phyloP scores from a whole-genome alignment of 2,329 filamentous ascomycete species.

The Fusarium continuum region DNA sequence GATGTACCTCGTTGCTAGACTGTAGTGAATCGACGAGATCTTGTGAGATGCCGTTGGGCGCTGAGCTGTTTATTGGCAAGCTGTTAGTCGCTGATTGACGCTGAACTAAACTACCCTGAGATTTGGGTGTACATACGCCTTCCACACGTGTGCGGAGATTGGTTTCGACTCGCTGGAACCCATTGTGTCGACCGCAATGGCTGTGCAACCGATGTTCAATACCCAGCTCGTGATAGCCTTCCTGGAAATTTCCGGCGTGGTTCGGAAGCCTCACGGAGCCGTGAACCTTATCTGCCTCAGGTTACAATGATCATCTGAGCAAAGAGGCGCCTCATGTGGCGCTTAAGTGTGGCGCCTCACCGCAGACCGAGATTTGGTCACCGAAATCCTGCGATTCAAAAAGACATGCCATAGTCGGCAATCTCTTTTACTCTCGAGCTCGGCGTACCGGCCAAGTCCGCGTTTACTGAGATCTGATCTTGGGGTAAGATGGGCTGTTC shows the following conservation, averaged over 20 bases:
- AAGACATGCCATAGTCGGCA: constrained; percentile 19
- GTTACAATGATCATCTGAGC: constrained; percentile 15
- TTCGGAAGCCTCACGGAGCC: constrained; percentile 47
- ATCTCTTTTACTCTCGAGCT: neutral
- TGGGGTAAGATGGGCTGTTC: constrained; percentile 19
- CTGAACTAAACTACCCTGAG: neutral
- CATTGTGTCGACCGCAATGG: constrained; percentile 59
- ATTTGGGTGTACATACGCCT: constrained; percentile 57
- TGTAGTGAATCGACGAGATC: constrained; percentile 85
- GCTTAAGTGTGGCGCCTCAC: constrained; percentile 20
- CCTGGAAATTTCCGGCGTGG: constrained; percentile 49
- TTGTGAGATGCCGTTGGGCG: constrained; percentile 72
- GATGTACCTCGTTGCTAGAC: constrained; percentile 80
- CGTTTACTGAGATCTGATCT: constrained; percentile 10
- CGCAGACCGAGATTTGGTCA: neutral
- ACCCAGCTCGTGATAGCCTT: constrained; percentile 43
- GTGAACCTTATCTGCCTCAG: constrained; percentile 47
- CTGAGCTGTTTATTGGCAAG: constrained; percentile 49
- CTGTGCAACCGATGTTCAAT: constrained; percentile 45
- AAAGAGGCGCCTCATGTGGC: constrained; percentile 31
- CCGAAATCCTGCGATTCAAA: constrained; percentile 6
- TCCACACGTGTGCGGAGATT: constrained; percentile 59
- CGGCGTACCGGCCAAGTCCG: constrained; percentile 2
- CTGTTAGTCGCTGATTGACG: constrained; percentile 33
- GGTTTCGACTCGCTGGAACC: constrained; percentile 67